Evolutionary conservation across 2,329 filamentous ascomycete species (phyloP), one percentile per base, ranked within the genome.

Genomic region (Clarireedia homoeocarpa): DNA sequence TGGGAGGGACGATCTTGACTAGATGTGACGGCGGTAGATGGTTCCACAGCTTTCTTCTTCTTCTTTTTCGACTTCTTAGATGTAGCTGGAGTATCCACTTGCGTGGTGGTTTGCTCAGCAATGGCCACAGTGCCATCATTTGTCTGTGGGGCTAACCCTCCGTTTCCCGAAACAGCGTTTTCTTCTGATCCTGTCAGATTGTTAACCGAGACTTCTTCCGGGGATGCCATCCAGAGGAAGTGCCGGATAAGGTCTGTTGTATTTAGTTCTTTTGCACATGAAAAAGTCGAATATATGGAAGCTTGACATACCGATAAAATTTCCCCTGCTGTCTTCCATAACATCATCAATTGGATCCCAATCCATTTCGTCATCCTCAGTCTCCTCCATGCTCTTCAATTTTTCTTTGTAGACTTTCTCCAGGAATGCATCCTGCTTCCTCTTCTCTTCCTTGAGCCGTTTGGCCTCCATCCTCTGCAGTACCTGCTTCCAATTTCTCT

Each of bases 321-420:
- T 72, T 23, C 67, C 71, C 12, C 72, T 69, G 50, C 76, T 73
- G 40, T 76, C 72, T 57, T 75, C 72, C 42, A 74, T 59, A 2
- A 75, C 68, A 61, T 77, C 74, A 38, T 76, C 73, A 50, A 77
- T 75, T 6, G 74, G 75, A 66, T 78, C 75, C 75, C 75, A 78
- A 24, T 70, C 69, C 30, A 70, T 66, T 23, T 60, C 59, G 20
- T 67, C 65, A 27, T 71, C 70, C 24, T 65, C 68, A 48, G 70
- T 69, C 34, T 51, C 51, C 17, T 59, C 57, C 5, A 59, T 48
- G n/a, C 70, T 65, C 23, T 64, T 67, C 48, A 73, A 62, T 1
- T 73, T 68, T 58, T 77, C 72, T 49, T 69, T 67, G 61, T 74
- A 76, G 1, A 68, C 69, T 45, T 71, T 63, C 36, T 78, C 70